These are phyloP conservation scores for Dictyostelium brefeldianum DNA, from an alignment of 78 protist genomes.

Conservation along the genomic window DNA sequence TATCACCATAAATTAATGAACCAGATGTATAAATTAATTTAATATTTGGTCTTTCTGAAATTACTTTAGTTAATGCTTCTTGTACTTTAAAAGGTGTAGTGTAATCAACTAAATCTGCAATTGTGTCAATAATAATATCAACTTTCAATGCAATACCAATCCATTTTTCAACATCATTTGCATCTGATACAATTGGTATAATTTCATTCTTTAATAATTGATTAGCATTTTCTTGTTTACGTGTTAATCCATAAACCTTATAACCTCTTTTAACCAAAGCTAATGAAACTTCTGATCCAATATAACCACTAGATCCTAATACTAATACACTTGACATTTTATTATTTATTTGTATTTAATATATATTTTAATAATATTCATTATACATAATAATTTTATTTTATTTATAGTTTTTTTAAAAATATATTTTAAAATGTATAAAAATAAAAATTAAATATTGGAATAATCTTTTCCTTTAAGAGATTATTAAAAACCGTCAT, in stretches of 20 bases:
- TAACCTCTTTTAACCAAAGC: constrained; percentile 30
- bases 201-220: constrained; percentile 10
- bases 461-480: too few relatives aligned
- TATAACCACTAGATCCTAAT: constrained; percentile 24
- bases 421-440: too few relatives aligned
- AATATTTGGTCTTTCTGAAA: not conserved
- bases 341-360: too few relatives aligned
- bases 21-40: constrained; percentile 12
- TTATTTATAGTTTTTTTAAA: too few relatives aligned
- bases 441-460: too few relatives aligned
- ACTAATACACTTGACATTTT: not conserved
- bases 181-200: not conserved
- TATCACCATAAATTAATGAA: not conserved
- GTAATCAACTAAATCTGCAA: not conserved
- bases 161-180: not conserved
- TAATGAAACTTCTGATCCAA: constrained; percentile 33
- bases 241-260: constrained; percentile 40
- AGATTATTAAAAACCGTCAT: too few relatives aligned
- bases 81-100: constrained; percentile 13
- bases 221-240: constrained; percentile 4
- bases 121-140: constrained; percentile 8
- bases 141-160: not conserved
- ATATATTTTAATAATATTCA: not conserved
- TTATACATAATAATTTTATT: too few relatives aligned
- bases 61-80: not conserved